These are phyloP conservation scores for Gastroboletus turbinatus DNA, from an alignment of 1,284 basidiomycete species.

Conservation along the genomic window DNA sequence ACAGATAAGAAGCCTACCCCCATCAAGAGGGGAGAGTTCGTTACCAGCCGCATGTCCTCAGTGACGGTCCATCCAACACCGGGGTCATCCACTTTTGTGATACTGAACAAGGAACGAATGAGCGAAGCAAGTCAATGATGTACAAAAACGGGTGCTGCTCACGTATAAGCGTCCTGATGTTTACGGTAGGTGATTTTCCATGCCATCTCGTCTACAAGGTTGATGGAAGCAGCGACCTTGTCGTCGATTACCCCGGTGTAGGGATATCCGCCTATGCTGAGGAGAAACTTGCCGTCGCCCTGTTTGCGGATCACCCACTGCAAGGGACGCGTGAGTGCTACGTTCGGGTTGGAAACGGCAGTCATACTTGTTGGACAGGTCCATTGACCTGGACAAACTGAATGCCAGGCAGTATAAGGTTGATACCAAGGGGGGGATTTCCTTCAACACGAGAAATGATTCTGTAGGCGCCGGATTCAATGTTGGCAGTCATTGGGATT, in stretches of 20 bases:
- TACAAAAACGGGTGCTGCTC: too few relatives aligned
- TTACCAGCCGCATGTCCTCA: not conserved
- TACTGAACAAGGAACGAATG: not conserved
- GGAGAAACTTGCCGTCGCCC: not conserved
- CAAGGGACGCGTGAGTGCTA: not conserved
- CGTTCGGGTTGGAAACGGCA: too few relatives aligned
- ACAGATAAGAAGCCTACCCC: not conserved
- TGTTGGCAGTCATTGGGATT: not conserved
- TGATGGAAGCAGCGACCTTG: not conserved
- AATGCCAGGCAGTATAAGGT: not conserved
- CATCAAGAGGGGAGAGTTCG: not conserved
- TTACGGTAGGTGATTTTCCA: not conserved
- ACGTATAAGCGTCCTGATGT: not conserved
- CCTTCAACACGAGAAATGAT: not conserved
- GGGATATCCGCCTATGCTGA: not conserved
- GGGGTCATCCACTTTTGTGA: not conserved
- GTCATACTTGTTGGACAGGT: not conserved
- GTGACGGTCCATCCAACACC: not conserved
- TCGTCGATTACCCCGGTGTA: not conserved
- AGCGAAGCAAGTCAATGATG: too few relatives aligned
- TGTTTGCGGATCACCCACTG: not conserved
- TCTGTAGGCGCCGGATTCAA: accelerated
- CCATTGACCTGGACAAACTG: not conserved
- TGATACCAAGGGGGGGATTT: not conserved
- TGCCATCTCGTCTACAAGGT: not conserved